Base-by-base conservation (phyloP, 179 eudicot species). In the Actinidia arguta region DNA sequence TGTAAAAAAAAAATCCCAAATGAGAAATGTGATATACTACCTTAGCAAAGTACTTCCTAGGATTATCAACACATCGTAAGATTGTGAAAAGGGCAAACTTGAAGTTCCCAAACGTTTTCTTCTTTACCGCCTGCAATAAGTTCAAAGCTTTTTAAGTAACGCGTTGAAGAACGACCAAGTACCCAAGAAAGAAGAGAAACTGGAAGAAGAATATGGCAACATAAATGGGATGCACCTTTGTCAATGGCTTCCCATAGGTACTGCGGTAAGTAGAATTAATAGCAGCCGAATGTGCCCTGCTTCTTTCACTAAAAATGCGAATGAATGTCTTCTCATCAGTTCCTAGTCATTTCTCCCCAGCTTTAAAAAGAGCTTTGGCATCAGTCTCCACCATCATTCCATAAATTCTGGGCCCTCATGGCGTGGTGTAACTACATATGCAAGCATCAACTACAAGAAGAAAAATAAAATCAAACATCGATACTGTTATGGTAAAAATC, bases 321-420 rank as follows among this genome's bases (percentile, higher is more conserved):
- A 90, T 90, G 84, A 96, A 94, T 64, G 91, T 90, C 78, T 83
- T 81, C 88, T 96, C 98, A 84, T 96, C 99, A 68, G 98, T 96
- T 82, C 98, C 99, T 73, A 93, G 36, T 81, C 85, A 93, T 88
- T 91, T 96, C 87, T 96, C 99, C 83, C 99, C 99, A 66, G 99
- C 99, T 85, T 88, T 93, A 75, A 76, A 92, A 55, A 94, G 95
- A 51, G 90, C 80, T 81, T 86, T 93, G 76, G 98, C 97, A 83
- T 94, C 99, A 76, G 85, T 85, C 69, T 91, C 96, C 69, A 80
- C 94, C 82, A 88, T 88, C 81, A 72, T 76, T 81, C 86, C 83
- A 80, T 96, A 96, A 78, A 93, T 84, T 94, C 97, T 27, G 84
- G 85, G 76, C 99, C 98, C 90, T 96, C 99, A 82, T 90, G 89